Conservation (phyloP, 2,329 filamentous ascomycete species). For the Ilyonectria mors-panacis region DNA sequence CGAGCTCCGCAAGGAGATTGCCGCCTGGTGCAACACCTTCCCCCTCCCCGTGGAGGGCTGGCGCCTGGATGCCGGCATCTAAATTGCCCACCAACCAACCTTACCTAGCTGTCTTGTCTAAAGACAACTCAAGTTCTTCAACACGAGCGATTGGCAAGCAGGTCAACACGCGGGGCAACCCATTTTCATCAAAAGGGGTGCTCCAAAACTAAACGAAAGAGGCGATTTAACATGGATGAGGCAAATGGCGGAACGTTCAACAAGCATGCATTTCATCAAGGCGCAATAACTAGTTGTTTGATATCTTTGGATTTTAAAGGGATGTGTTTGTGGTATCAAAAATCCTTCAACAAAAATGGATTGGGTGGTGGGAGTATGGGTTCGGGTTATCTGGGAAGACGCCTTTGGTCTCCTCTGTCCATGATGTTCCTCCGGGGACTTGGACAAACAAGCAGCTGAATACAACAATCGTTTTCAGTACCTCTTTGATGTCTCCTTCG, state of each 20-base stretch:
- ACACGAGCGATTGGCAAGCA: conserved; percentile 24
- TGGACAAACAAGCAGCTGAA: conserved; percentile 25
- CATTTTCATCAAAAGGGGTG: conserved; percentile 35
- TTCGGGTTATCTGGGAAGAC: conserved; percentile 36
- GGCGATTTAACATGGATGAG: conserved; percentile 51
- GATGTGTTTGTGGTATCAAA: conserved; percentile 41
- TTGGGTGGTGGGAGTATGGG: conserved; percentile 48
- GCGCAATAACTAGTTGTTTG: conserved; percentile 48
- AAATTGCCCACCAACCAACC: conserved; percentile 50
- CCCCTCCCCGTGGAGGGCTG: conserved; percentile 89
- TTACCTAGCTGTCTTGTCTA: not conserved
- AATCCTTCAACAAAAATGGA: conserved; percentile 49
- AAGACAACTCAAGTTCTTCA: conserved; percentile 27
- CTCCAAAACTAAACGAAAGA: conserved; percentile 13
- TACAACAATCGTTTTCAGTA: conserved; percentile 12
- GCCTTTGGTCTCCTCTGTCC: conserved; percentile 35
- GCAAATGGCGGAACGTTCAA: conserved; percentile 52
- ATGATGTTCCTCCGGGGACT: conserved; percentile 4
- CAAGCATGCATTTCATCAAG: conserved; percentile 52
- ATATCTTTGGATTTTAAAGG: conserved; percentile 33
- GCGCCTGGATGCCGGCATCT: conserved; percentile 73
- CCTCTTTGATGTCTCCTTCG: not conserved
- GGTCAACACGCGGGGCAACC: conserved; percentile 17
- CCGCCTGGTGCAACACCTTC: conserved; percentile 89
- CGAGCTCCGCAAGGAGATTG: conserved; percentile 89